These are phyloP conservation scores for Ophiostoma himal-ulmi DNA, from an alignment of 2,329 filamentous ascomycete genomes.

Conservation along the genomic window DNA sequence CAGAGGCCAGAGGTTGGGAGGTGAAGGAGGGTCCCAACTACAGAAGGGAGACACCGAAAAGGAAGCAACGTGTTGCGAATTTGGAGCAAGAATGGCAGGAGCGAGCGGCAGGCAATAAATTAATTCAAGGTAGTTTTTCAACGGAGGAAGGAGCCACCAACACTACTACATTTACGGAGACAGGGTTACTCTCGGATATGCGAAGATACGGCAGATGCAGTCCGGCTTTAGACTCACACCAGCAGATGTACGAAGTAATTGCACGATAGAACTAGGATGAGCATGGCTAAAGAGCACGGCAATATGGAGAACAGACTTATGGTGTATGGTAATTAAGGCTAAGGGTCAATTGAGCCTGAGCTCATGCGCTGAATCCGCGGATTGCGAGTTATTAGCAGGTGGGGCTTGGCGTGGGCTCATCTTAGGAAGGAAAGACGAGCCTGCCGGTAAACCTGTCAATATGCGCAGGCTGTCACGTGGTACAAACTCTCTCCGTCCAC, in stretches of 20 bases:
- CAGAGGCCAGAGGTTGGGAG: not conserved
- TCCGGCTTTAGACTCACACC: not conserved
- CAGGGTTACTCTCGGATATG: not conserved
- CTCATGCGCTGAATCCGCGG: slow-evolving; percentile 3
- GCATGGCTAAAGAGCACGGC: not conserved
- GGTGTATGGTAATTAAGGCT: not conserved
- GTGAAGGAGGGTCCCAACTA: not conserved
- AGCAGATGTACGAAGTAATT: not conserved
- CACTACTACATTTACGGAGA: not conserved
- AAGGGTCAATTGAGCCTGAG: not conserved
- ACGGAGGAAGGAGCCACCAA: not conserved
- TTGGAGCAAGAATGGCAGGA: not conserved
- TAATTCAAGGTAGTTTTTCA: not conserved
- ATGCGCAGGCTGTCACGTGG: not conserved
- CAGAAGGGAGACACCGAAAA: not conserved
- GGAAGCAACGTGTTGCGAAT: not conserved
- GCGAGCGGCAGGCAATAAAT: too few species aligned
- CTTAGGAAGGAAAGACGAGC: not conserved
- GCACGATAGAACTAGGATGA: not conserved
- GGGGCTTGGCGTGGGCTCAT: not conserved
- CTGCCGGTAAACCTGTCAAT: not conserved
- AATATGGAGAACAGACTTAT: not conserved
- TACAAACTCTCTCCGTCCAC: not conserved
- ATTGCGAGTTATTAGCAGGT: not conserved
- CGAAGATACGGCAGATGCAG: not conserved